A percentile compares a stretch with the other conserved stretches of the same genome.
These are phyloP conservation scores for Penicillium herquei DNA, from an alignment of 495 filamentous ascomycete genomes.

Conservation along the genomic window DNA sequence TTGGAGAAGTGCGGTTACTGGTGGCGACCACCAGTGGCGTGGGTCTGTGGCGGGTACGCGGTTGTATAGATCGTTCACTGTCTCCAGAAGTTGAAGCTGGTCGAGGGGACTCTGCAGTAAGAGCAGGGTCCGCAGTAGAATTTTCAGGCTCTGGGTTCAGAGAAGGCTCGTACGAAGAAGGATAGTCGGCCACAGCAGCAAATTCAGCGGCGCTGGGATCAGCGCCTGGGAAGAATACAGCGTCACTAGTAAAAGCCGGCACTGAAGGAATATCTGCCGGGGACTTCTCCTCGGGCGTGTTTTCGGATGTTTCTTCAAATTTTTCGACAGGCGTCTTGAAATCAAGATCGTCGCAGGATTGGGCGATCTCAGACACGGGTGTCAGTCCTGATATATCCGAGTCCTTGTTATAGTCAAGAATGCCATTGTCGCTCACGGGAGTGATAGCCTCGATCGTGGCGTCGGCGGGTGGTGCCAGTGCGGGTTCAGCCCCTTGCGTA, in stretches of 20 bases:
- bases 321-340: constrained; percentile 4
- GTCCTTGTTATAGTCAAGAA: constrained; percentile 19
- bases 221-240: background rate
- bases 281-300: background rate
- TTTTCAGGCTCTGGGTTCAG: background rate
- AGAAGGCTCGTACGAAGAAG: background rate
- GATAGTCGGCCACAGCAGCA: background rate
- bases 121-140: background rate
- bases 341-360: constrained; percentile 9
- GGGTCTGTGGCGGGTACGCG: constrained; percentile 27
- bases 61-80: constrained; percentile 34
- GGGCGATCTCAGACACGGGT: constrained; percentile 4
- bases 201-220: background rate
- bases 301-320: background rate
- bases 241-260: background rate
- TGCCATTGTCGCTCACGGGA: constrained; percentile 17
- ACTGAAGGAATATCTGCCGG: background rate
- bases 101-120: constrained; percentile 11
- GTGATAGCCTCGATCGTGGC: constrained; percentile 26
- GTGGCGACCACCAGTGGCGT: constrained; percentile 25
- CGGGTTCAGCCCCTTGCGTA: constrained; percentile 34
- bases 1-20: constrained; percentile 24
- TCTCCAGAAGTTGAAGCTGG: constrained; percentile 36
- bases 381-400: constrained; percentile 13
- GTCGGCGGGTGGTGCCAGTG: constrained; percentile 20